Conservation (phyloP, 495 filamentous ascomycete genomes). For the Penicillium robsamsonii region DNA sequence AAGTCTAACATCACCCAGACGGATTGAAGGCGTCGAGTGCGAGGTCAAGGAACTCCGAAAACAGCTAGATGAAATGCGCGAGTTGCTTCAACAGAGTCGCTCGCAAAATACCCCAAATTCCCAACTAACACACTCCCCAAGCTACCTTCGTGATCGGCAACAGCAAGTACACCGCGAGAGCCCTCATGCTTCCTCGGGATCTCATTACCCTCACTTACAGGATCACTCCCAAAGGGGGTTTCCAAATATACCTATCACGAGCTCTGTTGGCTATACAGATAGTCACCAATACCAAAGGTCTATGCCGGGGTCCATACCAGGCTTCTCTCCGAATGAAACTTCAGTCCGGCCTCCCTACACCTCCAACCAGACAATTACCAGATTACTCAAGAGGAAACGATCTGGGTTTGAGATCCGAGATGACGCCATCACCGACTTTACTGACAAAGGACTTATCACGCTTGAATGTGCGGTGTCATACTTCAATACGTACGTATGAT, state of each 20-base stretch:
- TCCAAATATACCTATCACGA: not conserved
- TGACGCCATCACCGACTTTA: slow-evolving; percentile 37
- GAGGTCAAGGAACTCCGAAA: slow-evolving; percentile 31
- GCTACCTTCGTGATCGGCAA: slow-evolving; percentile 8
- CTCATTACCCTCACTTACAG: slow-evolving; percentile 6
- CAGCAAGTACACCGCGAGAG: slow-evolving; percentile 8
- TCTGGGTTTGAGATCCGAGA: slow-evolving; percentile 40
- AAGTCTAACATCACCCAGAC: slow-evolving; percentile 16
- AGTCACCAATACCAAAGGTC: slow-evolving; percentile 10
- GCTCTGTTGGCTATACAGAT: slow-evolving; percentile 4
- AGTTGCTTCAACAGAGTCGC: slow-evolving; percentile 20
- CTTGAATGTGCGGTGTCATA: slow-evolving; percentile 32
- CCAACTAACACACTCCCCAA: slow-evolving; percentile 6
- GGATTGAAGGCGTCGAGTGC: slow-evolving; percentile 35
- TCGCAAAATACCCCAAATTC: slow-evolving; percentile 1
- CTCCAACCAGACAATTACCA: not conserved
- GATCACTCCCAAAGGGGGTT: not conserved
- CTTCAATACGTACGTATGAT: slow-evolving; percentile 33
- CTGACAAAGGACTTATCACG: slow-evolving; percentile 37
- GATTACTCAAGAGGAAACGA: slow-evolving; percentile 25
- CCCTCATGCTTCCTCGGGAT: slow-evolving; percentile 10
- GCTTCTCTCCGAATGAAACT: slow-evolving; percentile 17
- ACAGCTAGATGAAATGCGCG: slow-evolving; percentile 32
- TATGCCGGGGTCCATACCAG: slow-evolving; percentile 5
- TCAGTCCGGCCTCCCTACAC: slow-evolving; percentile 9